Percentiles rank a stretch among this genome's conserved stretches.
Conservation (phyloP, 2,329 filamentous ascomycete genomes). For the Penicillium thymicola region DNA sequence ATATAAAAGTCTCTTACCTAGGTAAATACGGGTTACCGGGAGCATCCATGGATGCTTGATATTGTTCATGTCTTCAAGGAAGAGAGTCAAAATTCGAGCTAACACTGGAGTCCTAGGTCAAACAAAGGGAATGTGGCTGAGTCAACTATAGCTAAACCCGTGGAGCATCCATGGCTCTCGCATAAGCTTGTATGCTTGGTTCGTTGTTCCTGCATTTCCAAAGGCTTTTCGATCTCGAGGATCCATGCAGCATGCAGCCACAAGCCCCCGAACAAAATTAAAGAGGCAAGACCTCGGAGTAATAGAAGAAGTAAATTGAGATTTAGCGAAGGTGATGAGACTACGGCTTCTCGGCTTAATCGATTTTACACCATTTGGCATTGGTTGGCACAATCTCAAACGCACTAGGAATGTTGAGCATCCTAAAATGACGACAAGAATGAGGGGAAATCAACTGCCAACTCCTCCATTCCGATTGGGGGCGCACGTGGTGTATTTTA, state of each 20-base stretch:
- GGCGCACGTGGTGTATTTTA: conserved; percentile 10
- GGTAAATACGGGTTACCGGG: no score
- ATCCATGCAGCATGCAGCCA: conserved; percentile 2
- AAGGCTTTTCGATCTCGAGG: background rate
- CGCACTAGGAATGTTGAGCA: conserved; percentile 12
- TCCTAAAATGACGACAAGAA: conserved; percentile 7
- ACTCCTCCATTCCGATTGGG: conserved; percentile 18
- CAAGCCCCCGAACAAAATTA: background rate
- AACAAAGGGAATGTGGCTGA: background rate
- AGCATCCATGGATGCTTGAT: background rate
- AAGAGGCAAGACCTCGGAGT: background rate
- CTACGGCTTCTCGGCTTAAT: background rate
- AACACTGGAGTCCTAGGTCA: background rate
- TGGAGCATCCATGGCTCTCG: background rate
- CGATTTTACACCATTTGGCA: background rate
- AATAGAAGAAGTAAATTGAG: background rate
- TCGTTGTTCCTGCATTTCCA: background rate
- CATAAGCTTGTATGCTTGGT: background rate
- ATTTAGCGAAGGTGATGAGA: background rate
- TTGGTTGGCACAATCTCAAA: conserved; percentile 9
- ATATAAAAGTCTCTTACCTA: background rate
- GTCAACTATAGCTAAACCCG: background rate
- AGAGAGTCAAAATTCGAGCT: background rate
- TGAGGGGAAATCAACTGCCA: conserved; percentile 4
- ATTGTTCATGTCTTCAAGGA: background rate